Evolutionary conservation across 345 rosid species (phyloP), one percentile per base, ranked within the genome.

Genomic region (Eucalyptus urophylla): DNA sequence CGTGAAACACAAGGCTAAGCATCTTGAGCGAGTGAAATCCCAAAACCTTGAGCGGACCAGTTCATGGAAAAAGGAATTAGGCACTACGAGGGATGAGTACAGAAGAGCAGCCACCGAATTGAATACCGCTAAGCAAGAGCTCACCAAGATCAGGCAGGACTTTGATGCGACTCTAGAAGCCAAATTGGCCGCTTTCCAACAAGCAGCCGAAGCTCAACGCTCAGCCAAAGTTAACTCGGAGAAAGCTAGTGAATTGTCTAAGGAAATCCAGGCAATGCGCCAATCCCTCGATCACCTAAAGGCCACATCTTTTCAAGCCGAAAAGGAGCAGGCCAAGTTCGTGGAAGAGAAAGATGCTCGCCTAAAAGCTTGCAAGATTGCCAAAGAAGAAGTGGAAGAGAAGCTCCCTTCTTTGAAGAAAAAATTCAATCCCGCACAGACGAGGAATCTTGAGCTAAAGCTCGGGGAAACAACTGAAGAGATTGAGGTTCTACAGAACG

Each of bases 141-240:
- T 98, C 81, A 95, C 93, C 31, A 93, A 92, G 89, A 89, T 95
- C 86, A 89, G 96, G 88, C 99, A 95, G 91, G 98, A 97, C 90
- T 97, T 97, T 49, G 98, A 95, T 86, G 93, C 97, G 1, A 93
- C 93, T 8, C 86, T 93, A 93, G 99, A 96, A 21, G 89, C 93
- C 5, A 98, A 98, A 90, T 37, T 91, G 87, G 93, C 95, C 1
- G 91, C 96, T 0, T 89, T 95, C 89, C 96, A 95, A 81, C 96
- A 94, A 86, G 96, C 97, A 5, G 95, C 96, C 3, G 99, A 97
- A 88, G 98, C 98, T 0, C 91, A 93, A 87, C 93, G 94, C 45
- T 89, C 92, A 11, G 90, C 92, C 1, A 93, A 93, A 58, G 87
- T 56, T 3, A 94, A 93, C 91, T 54, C 93, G 0, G 95, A 92